Conservation (phyloP, 371 early-diverging fungal species). For the Coemansia sp. region DNA sequence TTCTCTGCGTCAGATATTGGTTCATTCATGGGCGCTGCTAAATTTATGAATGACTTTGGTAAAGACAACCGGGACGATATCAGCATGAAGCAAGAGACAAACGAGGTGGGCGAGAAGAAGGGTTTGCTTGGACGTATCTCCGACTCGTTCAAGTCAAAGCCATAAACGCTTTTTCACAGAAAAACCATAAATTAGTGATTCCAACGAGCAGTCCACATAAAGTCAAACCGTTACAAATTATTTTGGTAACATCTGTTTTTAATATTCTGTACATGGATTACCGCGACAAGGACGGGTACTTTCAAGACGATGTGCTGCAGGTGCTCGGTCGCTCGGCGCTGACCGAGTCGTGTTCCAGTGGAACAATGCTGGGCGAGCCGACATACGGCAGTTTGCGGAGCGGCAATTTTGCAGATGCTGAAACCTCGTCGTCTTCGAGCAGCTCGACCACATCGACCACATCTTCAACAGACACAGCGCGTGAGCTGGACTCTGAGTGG, state of each 20-base stretch:
- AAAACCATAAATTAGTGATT: no score
- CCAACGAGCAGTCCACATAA: no score
- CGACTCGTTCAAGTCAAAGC: conserved; percentile 11
- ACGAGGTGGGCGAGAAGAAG: not conserved
- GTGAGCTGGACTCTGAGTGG: conserved; percentile 34
- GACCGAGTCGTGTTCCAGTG: not conserved
- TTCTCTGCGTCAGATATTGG: conserved; percentile 26
- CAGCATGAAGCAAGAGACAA: not conserved
- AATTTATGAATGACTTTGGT: not conserved
- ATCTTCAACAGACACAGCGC: not conserved
- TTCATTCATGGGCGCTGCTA: conserved; percentile 13
- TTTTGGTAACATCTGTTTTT: not conserved
- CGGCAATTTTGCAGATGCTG: conserved; percentile 26
- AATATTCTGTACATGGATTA: conserved; percentile 31
- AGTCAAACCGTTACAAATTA: no score
- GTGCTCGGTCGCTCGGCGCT: conserved; percentile 38
- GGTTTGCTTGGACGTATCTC: conserved; percentile 18
- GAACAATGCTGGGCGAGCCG: not conserved
- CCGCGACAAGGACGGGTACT: conserved; percentile 42
- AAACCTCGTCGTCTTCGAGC: not conserved
- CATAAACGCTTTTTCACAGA: not conserved
- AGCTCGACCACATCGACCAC: not conserved
- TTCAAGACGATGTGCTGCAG: conserved; percentile 37
- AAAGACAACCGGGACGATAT: not conserved
- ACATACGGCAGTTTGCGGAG: conserved; percentile 13